These are phyloP conservation scores for Hysterium pulicare DNA, from an alignment of 2,329 filamentous ascomycete species.

Conservation along the genomic window DNA sequence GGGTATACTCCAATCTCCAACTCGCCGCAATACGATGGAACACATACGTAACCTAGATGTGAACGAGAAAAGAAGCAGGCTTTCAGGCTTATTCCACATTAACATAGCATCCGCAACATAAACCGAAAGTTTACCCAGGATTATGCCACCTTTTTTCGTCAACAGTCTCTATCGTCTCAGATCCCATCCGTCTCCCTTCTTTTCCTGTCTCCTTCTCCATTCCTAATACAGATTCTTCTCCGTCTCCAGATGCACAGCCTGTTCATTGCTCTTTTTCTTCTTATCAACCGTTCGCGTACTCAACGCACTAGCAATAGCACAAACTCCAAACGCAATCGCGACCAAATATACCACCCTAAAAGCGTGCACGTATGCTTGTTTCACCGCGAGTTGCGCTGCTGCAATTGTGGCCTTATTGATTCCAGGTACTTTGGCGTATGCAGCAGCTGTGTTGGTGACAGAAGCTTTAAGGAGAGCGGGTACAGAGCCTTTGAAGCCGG, in stretches of 20 bases:
- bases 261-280: slow-evolving; percentile 25
- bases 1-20: too few species aligned
- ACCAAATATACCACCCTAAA: slow-evolving; percentile 37
- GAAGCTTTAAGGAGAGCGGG: slow-evolving; percentile 25
- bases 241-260: slow-evolving; percentile 15
- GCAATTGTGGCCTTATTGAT: slow-evolving; percentile 23
- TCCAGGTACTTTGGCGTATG: slow-evolving; percentile 28
- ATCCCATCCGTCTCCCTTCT: not conserved
- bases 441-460: slow-evolving; percentile 28
- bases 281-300: slow-evolving; percentile 30
- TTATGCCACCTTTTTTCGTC: too few species aligned
- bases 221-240: too few species aligned
- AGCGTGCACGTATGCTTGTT: slow-evolving; percentile 32
- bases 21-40: too few species aligned
- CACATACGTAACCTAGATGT: too few species aligned
- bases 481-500: slow-evolving; percentile 7
- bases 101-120: too few species aligned
- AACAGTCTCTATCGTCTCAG: not conserved
- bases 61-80: too few species aligned
- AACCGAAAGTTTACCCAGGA: too few species aligned
- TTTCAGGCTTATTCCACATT: too few species aligned
- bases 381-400: slow-evolving; percentile 25
- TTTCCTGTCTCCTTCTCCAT: too few species aligned
- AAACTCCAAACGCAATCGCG: slow-evolving; percentile 35
- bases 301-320: slow-evolving; percentile 28